These are phyloP conservation scores for Diophrys sp. DNA, from an alignment of 73 alveolate genomes.

Conservation along the genomic window DNA sequence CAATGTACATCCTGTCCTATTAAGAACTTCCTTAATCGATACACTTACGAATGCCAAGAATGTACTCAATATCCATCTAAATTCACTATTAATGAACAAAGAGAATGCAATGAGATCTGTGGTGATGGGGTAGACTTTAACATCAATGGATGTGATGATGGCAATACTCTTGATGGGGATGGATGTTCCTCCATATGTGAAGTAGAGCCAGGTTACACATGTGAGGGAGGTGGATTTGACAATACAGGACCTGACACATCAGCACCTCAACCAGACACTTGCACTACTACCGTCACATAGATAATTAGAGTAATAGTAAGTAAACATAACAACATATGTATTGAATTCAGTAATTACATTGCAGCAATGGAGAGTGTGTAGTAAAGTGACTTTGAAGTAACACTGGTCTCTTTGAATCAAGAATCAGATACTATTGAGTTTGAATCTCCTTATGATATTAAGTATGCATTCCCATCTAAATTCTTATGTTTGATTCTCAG, in stretches of 20 bases:
- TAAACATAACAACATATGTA: constrained; percentile 7
- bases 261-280: constrained; percentile 9
- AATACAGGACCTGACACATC: background rate
- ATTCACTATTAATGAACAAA: background rate
- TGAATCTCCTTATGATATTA: background rate
- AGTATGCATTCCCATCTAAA: background rate
- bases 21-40: constrained; percentile 14
- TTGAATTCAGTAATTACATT: constrained; percentile 6
- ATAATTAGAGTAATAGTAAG: constrained; percentile 7
- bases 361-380: background rate
- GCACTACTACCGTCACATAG: constrained; percentile 21
- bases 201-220: constrained; percentile 59
- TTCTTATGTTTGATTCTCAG: background rate
- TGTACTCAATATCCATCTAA: background rate
- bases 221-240: constrained; percentile 27
- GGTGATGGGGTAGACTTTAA: constrained; percentile 39
- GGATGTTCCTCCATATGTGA: constrained; percentile 53
- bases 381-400: background rate
- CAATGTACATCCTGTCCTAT: constrained; percentile 26
- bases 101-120: constrained; percentile 40
- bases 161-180: constrained; percentile 57
- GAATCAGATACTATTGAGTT: background rate
- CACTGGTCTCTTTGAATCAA: background rate
- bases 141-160: constrained; percentile 59
- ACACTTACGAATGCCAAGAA: background rate